Percentiles rank a stretch among this genome's conserved stretches.
These are phyloP conservation scores for Colletotrichum destructivum DNA, from an alignment of 2,329 filamentous ascomycete species.

Conservation along the genomic window DNA sequence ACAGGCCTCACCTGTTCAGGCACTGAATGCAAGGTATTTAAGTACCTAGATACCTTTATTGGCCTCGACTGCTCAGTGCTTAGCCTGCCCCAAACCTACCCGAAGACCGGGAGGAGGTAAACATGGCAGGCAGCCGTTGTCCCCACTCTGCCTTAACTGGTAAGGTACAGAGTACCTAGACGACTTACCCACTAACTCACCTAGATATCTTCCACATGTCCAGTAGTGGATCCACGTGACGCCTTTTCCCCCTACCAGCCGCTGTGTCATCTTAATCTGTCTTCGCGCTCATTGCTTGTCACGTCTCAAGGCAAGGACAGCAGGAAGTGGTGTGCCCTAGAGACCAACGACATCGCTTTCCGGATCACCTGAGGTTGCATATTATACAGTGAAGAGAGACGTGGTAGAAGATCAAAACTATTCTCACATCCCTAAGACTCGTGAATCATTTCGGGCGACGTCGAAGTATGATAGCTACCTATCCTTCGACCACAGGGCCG, in stretches of 20 bases:
- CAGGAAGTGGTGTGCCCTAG: not conserved
- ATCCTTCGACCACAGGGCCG: not conserved
- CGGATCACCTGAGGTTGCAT: not conserved
- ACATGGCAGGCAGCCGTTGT: not conserved
- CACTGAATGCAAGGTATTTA: too few species aligned
- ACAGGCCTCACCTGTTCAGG: too few species aligned
- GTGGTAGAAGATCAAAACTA: not conserved
- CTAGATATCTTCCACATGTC: not conserved
- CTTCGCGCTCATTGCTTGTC: too few species aligned
- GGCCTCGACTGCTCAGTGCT: not conserved
- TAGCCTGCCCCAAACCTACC: too few species aligned
- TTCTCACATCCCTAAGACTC: not conserved
- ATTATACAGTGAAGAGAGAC: not conserved
- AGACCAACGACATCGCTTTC: constrained; percentile 8
- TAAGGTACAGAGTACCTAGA: too few species aligned
- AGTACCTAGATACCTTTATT: too few species aligned
- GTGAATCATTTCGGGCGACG: not conserved
- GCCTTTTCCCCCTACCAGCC: not conserved
- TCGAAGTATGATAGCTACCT: not conserved
- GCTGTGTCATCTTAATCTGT: too few species aligned
- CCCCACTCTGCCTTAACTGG: not conserved
- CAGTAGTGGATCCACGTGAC: constrained; percentile 4
- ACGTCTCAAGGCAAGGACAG: not conserved
- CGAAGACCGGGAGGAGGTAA: not conserved
- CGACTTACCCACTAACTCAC: too few species aligned